These are phyloP conservation scores for Hypoxylon cercidicola DNA, from an alignment of 495 filamentous ascomycete species.

Conservation along the genomic window DNA sequence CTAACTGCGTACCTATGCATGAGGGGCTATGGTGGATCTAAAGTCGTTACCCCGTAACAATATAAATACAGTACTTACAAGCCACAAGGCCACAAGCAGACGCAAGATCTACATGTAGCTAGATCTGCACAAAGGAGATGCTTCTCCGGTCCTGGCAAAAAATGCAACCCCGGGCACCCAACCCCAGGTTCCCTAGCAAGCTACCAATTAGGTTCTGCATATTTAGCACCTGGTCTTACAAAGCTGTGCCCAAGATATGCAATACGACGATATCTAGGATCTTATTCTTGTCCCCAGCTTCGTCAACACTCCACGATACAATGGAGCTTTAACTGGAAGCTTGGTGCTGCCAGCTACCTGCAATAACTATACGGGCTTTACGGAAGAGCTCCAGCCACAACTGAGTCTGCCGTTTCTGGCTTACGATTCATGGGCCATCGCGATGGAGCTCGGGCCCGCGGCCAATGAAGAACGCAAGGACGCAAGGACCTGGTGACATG, in stretches of 20 bases:
- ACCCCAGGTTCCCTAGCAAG: constrained; percentile 6
- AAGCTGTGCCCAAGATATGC: constrained; percentile 5
- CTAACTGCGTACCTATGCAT: constrained; percentile 12
- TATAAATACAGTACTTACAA: constrained; percentile 11
- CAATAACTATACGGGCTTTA: neutral
- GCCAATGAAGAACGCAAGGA: constrained; percentile 13
- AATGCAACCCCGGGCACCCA: constrained; percentile 21
- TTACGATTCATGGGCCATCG: constrained; percentile 28
- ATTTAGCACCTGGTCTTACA: constrained; percentile 25
- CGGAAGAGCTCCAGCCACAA: constrained; percentile 21
- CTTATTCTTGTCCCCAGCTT: neutral
- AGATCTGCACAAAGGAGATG: constrained; percentile 7
- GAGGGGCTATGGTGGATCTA: neutral
- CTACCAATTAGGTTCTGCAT: constrained; percentile 27
- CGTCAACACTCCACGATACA: too few species aligned
- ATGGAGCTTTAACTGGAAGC: neutral
- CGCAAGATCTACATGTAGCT: too few species aligned
- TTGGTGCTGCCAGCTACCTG: neutral
- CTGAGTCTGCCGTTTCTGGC: constrained; percentile 2
- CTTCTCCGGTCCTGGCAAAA: constrained; percentile 21
- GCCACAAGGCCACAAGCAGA: constrained; percentile 23
- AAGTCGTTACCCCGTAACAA: constrained; percentile 27
- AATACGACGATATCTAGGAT: constrained; percentile 9
- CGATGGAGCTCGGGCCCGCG: constrained; percentile 8
- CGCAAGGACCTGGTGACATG: constrained; percentile 17